Evolutionary conservation across 352 stramenopile species (phyloP), one percentile per base, ranked within the genome.

Genomic region (Globisporangium heterothallicum): DNA sequence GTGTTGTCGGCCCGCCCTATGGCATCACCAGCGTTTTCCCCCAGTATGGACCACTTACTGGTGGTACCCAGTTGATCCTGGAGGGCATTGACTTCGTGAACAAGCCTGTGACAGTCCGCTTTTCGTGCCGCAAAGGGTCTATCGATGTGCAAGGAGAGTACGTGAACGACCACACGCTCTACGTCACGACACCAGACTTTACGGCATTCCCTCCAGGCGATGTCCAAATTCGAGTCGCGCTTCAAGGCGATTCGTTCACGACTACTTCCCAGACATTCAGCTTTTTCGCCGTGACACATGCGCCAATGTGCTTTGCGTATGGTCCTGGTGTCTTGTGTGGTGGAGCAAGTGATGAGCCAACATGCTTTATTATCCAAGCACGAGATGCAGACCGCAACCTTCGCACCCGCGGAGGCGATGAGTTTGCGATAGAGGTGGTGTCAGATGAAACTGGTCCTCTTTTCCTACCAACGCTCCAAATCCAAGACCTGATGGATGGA

Each of bases 1-100:
- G 93, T 36, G 86, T 98, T 21, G 94, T 99, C 4, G 96, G 96
- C 0, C 96, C 96, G 18, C 95, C 95, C 8, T 98, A 99, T 65
- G 96, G 90, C 9, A 95, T 99, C 60, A 93, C 86, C 8, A 63
- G 69, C 12, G 78, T 98, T 19, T 84, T 79, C 53, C 92, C 94
- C 14, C 68, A 82, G 34, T 97, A 84, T 45, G 95, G 94, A 14
- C 91, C 94, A 1, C 87, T 98, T 51, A 98, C 95, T 0, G 96
- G 96, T 41, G 84, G 76, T 6, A 97, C 90, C 3, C 21, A 67
- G 41, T 65, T 97, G 27, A 78, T 75, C 7, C 81, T 98, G 32
- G 77, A 84, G 58, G 95, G 95, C 25, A 96, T 98, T 57, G 94
- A 97, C 46, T 98, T 99, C 63, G 55, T 74, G 34, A 86, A 87